Conservation (phyloP, 139 green algal species). For the Tetradesmus obliquus region DNA sequence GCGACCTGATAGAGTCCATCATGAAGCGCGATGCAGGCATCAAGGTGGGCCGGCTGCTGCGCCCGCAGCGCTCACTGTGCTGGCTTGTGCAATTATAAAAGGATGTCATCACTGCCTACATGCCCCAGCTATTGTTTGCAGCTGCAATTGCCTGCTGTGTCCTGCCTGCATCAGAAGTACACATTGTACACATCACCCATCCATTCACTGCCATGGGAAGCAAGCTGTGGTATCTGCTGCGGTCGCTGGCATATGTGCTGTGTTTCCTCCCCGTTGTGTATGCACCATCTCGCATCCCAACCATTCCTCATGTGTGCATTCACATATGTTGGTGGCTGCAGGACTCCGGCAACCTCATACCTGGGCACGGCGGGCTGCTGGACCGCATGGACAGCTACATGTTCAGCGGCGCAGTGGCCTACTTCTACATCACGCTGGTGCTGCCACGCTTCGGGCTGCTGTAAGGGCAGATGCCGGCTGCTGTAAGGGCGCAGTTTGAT, state of each 20-base stretch:
- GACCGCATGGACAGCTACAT: constrained; percentile 98
- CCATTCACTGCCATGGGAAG: too few species aligned
- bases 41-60: constrained; percentile 74
- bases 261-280: too few species aligned
- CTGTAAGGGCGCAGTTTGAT: background rate
- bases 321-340: constrained; percentile 34
- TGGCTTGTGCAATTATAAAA: background rate
- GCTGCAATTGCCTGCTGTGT: background rate
- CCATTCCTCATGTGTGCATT: background rate
- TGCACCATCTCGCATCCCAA: too few species aligned
- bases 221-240: too few species aligned
- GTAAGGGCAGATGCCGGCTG: background rate
- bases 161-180: too few species aligned
- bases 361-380: constrained; percentile 96
- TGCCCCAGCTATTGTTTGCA: background rate
- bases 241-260: too few species aligned
- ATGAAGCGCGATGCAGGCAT: constrained; percentile 98
- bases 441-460: constrained; percentile 40
- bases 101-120: background rate
- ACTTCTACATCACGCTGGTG: constrained; percentile 48
- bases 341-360: constrained; percentile 95
- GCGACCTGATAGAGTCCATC: constrained; percentile 97
- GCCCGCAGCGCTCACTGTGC: background rate
- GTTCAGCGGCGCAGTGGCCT: constrained; percentile 93
- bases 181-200: too few species aligned